Conservation (phyloP, 2,329 filamentous ascomycete genomes). For the Monosporascus cannonballus region DNA sequence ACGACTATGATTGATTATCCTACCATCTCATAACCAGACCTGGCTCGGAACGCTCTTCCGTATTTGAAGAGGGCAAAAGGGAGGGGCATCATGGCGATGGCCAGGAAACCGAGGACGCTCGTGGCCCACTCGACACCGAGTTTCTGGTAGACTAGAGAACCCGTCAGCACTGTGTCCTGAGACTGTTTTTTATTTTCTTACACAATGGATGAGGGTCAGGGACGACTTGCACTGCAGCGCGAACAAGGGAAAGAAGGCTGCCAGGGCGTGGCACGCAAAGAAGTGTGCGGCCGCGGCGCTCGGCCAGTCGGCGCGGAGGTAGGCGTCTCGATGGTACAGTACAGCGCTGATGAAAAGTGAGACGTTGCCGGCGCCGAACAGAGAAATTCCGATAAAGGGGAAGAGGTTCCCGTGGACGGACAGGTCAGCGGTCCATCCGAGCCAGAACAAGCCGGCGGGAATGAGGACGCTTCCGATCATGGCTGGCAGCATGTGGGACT, state of each 20-base stretch:
- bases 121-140: conserved; percentile 42
- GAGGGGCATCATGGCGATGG: conserved; percentile 41
- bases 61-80: conserved; percentile 48
- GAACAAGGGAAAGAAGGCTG: conserved; percentile 55
- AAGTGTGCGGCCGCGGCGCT: conserved; percentile 55
- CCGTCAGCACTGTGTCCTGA: background rate
- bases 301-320: conserved; percentile 48
- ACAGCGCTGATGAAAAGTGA: conserved; percentile 46
- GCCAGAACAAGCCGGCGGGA: conserved; percentile 52
- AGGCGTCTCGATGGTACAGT: conserved; percentile 43
- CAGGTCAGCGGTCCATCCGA: conserved; percentile 47
- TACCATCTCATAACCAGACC: conserved; percentile 33
- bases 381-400: conserved; percentile 43
- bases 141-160: conserved; percentile 33
- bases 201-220: background rate
- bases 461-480: conserved; percentile 52
- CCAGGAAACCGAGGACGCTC: conserved; percentile 41
- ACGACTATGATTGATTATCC: conserved; percentile 6
- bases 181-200: background rate
- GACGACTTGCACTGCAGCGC: conserved; percentile 45
- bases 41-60: conserved; percentile 34
- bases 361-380: conserved; percentile 55
- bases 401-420: conserved; percentile 42
- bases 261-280: conserved; percentile 48
- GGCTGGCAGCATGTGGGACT: conserved; percentile 52